Evolutionary conservation across 352 stramenopile species (phyloP).

Genomic region (Peronospora tabacina): DNA sequence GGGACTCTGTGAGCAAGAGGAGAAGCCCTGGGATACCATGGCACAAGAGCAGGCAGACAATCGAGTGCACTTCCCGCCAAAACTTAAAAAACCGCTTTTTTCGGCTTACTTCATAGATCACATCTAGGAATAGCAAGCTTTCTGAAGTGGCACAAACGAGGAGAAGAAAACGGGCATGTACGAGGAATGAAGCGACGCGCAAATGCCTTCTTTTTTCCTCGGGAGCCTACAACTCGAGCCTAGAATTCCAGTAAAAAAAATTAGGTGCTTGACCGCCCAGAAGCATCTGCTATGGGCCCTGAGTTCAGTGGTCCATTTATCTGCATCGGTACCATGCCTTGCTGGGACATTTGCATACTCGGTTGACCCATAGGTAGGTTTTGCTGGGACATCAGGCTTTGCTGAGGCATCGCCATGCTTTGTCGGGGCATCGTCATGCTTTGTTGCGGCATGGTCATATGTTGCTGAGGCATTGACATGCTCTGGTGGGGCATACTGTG

Average conservation of each 20-base stretch:
- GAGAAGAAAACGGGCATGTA: too few relatives aligned
- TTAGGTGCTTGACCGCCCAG: slow-evolving; percentile 18
- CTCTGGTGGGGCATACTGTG: slow-evolving; percentile 26
- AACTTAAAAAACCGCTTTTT: slow-evolving; percentile 12
- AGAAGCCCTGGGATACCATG: slow-evolving; percentile 31
- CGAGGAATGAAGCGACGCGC: neutral
- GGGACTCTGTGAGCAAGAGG: slow-evolving; percentile 33
- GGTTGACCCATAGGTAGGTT: slow-evolving; percentile 22
- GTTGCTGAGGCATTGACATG: slow-evolving; percentile 10
- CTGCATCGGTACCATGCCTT: slow-evolving; percentile 26
- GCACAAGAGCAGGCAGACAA: neutral
- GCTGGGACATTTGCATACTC: slow-evolving; percentile 22
- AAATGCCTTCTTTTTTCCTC: neutral
- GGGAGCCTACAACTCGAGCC: slow-evolving; percentile 3
- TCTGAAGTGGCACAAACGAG: neutral
- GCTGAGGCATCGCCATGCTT: slow-evolving; percentile 20
- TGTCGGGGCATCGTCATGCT: slow-evolving; percentile 26
- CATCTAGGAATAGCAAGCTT: neutral
- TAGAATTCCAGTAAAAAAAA: neutral
- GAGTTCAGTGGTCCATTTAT: slow-evolving; percentile 25
- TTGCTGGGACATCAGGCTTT: slow-evolving; percentile 24
- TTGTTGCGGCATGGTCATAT: slow-evolving; percentile 28
- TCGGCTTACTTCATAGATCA: neutral
- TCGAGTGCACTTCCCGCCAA: slow-evolving; percentile 17
- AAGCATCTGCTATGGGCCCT: slow-evolving; percentile 13